Evolutionary conservation across 345 rosid species (phyloP), one percentile per base, ranked within the genome.

Genomic region (Hibiscus mutabilis): DNA sequence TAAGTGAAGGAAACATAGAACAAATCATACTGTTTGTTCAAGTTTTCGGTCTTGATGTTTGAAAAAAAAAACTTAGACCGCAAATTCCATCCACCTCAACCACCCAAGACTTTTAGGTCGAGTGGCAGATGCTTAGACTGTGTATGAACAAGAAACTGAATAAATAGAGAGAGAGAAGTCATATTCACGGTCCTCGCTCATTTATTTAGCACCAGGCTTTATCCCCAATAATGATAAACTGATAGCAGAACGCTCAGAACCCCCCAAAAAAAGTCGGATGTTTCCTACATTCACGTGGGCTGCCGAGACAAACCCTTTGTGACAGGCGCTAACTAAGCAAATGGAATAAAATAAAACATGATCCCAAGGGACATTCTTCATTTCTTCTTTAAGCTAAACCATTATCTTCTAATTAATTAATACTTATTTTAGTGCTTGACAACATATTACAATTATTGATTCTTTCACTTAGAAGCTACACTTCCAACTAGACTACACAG

Each of bases 201-300:
- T 44, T 66, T 66, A 21, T 42, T 13, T 21, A 64, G 52, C 69
- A 44, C 55, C 69, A 44, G 69, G 35, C 69, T 66, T 46, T 66
- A 66, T 66, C 25, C 69, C 56, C 35, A 66, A 46, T 46, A 66
- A 66, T 66, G 69, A 66, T 44, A 51, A 22, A 66, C 35, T 44
- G 35, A 24, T 66, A 24, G 35, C 11, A 46, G 69, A 22, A 46
- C 19, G 21, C 3, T 22, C 21, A 46, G 56, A 52, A 19, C 22
- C 69, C 56, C 37, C 69, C 56, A 66, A 65, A 46, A 66, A 66
- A 55, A 21, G 69, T 66, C 69, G 46, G 69, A 24, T 24, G 69
- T 15, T 66, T 46, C 56, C 56, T 24, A 46, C 24, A 24, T 66
- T 66, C 69, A 66, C 69, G 35, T 66, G 69, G 69, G 56, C 19